Evolutionary conservation across 805 yeast species (phyloP).

Genomic region (Saccharomycopsis vini): DNA sequence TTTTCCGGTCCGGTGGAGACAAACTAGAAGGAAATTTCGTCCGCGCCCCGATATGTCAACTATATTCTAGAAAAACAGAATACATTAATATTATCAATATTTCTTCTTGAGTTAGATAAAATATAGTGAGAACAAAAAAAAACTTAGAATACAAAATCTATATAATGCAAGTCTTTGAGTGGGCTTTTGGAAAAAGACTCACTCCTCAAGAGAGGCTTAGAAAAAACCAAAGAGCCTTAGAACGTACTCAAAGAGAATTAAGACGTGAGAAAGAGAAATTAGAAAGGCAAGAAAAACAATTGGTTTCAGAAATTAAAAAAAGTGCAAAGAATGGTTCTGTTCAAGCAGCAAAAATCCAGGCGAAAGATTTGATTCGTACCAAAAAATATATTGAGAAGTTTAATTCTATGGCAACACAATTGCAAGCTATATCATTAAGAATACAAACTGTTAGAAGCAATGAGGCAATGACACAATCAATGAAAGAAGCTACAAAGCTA

Average conservation of each 20-base stretch:
- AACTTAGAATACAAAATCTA: not conserved
- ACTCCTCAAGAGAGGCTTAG: slow-evolving; percentile 94
- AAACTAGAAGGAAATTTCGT: too few species aligned
- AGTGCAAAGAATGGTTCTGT: slow-evolving; percentile 87
- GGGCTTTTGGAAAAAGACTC: slow-evolving; percentile 90
- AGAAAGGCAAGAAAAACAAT: slow-evolving; percentile 86
- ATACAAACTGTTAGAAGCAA: slow-evolving; percentile 87
- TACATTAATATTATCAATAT: too few species aligned
- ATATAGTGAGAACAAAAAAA: not conserved
- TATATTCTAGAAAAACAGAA: too few species aligned
- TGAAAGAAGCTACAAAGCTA: slow-evolving; percentile 86
- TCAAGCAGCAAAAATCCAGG: slow-evolving; percentile 87
- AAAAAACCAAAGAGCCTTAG: slow-evolving; percentile 91
- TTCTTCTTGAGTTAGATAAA: not conserved
- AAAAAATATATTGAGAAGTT: slow-evolving; percentile 75
- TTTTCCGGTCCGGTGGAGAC: too few species aligned
- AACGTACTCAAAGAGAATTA: slow-evolving; percentile 87
- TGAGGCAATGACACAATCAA: slow-evolving; percentile 89
- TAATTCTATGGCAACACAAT: slow-evolving; percentile 85
- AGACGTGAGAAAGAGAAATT: slow-evolving; percentile 80
- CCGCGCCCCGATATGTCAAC: too few species aligned
- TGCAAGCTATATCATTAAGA: slow-evolving; percentile 88
- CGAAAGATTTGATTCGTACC: slow-evolving; percentile 88
- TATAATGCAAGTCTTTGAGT: slow-evolving; percentile 71
- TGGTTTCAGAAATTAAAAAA: slow-evolving; percentile 77